Conservation (phyloP, 371 early-diverging fungal species). For the Mucor lusitanicus region DNA sequence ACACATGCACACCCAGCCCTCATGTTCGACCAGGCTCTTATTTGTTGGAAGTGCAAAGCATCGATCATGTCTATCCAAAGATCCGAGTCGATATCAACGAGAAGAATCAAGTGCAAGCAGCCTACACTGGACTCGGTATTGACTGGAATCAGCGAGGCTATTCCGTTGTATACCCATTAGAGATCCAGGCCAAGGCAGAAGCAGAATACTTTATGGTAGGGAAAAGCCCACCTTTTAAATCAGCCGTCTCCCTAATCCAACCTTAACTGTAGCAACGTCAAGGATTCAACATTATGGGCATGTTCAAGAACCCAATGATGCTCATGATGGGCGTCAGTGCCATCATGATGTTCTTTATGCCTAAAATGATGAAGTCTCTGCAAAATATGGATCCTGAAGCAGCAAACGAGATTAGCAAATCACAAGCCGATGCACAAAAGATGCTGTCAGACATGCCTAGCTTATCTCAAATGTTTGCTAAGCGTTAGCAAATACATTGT, state of each 20-base stretch:
- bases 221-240: not conserved
- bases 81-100: conserved; percentile 48
- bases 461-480: conserved; percentile 38
- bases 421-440: conserved; percentile 44
- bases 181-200: conserved; percentile 42
- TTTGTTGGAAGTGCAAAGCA: conserved; percentile 46
- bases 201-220: conserved; percentile 53
- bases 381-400: conserved; percentile 45
- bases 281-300: conserved; percentile 43
- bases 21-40: conserved; percentile 46
- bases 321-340: conserved; percentile 50
- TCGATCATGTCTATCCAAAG: conserved; percentile 48
- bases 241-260: not conserved
- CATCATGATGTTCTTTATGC: conserved; percentile 49
- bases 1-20: conserved; percentile 7
- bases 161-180: conserved; percentile 38
- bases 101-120: conserved; percentile 28
- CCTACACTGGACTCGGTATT: conserved; percentile 38
- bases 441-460: conserved; percentile 45
- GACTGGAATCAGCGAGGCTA: conserved; percentile 44
- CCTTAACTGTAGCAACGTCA: conserved; percentile 35
- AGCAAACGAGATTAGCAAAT: conserved; percentile 36
- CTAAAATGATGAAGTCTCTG: conserved; percentile 43
- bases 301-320: conserved; percentile 57
- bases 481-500: conserved; percentile 5